Evolutionary conservation across 495 filamentous ascomycete species (phyloP).

Genomic region (Friedmanniomyces simplex): DNA sequence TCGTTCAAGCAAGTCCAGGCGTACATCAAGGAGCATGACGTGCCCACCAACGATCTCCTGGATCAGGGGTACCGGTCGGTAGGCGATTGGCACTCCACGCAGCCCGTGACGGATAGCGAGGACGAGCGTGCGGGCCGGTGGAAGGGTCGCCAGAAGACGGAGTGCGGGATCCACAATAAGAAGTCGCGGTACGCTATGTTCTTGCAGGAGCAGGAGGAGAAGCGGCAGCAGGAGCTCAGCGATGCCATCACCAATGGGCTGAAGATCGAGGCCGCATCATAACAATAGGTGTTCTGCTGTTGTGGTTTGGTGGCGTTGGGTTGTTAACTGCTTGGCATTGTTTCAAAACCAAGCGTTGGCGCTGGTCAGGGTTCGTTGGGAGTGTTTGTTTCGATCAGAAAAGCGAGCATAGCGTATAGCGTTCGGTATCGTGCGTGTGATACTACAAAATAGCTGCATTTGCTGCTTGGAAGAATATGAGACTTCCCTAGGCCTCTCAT

Average conservation of each 20-base stretch:
- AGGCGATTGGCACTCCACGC: constrained; percentile 93
- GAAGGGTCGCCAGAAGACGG: constrained; percentile 90
- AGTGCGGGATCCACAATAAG: constrained; percentile 98
- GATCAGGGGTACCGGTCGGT: constrained; percentile 93
- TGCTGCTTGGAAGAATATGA: no score
- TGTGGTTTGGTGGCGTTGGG: neutral
- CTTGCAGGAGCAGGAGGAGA: constrained; percentile 62
- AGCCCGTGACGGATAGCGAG: constrained; percentile 79
- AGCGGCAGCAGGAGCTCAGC: constrained; percentile 50
- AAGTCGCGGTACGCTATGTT: constrained; percentile 83
- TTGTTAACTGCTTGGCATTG: neutral
- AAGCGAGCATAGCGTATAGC: constrained; percentile 1
- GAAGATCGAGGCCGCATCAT: constrained; percentile 20
- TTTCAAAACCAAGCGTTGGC: neutral
- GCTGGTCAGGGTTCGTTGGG: neutral
- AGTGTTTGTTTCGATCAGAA: neutral
- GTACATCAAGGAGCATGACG: constrained; percentile 73
- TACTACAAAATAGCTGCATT: neutral
- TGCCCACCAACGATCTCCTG: constrained; percentile 88
- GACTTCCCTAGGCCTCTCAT: no score
- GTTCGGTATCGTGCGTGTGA: neutral
- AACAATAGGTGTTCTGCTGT: neutral
- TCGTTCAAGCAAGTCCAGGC: constrained; percentile 76
- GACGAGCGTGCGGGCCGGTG: constrained; percentile 95
- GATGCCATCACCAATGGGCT: constrained; percentile 24